Evolutionary conservation across 768 basidiomycete species (phyloP).

Genomic region (Tricholoma sp.): DNA sequence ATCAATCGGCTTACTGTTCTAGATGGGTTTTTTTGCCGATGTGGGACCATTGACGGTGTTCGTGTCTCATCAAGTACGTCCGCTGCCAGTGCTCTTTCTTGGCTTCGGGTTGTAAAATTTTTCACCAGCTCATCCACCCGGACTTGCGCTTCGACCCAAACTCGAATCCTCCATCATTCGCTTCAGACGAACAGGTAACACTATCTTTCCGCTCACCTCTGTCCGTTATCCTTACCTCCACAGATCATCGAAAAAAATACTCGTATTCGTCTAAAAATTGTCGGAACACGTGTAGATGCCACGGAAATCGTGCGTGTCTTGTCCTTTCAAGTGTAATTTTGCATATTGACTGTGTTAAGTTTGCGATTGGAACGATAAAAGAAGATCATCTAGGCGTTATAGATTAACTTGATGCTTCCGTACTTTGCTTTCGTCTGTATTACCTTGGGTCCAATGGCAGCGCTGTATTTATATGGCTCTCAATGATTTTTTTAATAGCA

Average conservation of each 20-base stretch:
- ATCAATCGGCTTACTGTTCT: neutral
- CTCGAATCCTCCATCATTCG: constrained; percentile 94
- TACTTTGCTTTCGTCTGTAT: neutral
- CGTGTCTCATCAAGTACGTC: constrained; percentile 86
- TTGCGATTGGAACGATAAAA: constrained; percentile 97
- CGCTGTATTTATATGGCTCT: neutral
- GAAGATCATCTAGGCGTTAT: constrained; percentile 96
- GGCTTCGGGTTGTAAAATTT: neutral
- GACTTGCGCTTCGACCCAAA: constrained; percentile 95
- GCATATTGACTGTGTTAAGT: constrained; percentile 41
- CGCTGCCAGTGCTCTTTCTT: neutral
- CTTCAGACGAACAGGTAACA: constrained; percentile 79
- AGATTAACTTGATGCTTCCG: constrained; percentile 37
- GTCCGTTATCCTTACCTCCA: neutral
- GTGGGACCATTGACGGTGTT: constrained; percentile 94
- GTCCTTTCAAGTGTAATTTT: neutral
- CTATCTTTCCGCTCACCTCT: neutral
- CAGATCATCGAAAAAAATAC: constrained; percentile 94
- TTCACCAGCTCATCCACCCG: constrained; percentile 79
- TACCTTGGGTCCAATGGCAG: neutral
- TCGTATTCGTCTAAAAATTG: constrained; percentile 89
- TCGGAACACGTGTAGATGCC: constrained; percentile 97
- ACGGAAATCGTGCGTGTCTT: constrained; percentile 81
- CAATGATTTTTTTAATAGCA: neutral
- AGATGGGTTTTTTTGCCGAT: constrained; percentile 99